Conservation (phyloP, 805 yeast genomes). For the Metschnikowia bowlesiae region DNA sequence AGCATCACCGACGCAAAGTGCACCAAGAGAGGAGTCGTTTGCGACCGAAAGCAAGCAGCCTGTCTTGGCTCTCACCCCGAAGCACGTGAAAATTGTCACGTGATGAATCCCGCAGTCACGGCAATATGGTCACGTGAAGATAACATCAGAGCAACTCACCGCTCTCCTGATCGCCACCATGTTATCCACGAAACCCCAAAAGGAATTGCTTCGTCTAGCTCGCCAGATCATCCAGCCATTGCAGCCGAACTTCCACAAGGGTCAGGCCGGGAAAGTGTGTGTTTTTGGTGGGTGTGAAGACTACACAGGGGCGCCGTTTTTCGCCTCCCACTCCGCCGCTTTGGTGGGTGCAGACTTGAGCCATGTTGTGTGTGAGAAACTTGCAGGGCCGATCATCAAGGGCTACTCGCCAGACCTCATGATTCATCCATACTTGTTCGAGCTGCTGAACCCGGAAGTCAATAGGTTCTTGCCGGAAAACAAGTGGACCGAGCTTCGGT, state of each 20-base stretch:
- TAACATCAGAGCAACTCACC: background rate
- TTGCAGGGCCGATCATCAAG: constrained; percentile 79
- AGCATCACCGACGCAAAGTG: too few species aligned
- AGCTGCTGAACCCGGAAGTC: constrained; percentile 33
- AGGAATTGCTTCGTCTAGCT: constrained; percentile 48
- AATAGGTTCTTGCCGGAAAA: constrained; percentile 17
- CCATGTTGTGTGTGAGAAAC: constrained; percentile 79
- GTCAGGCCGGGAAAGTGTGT: constrained; percentile 84
- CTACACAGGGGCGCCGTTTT: constrained; percentile 95
- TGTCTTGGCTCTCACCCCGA: too few species aligned
- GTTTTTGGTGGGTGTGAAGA: constrained; percentile 94
- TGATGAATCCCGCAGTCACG: background rate
- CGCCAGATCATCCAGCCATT: constrained; percentile 71
- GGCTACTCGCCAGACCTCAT: constrained; percentile 86
- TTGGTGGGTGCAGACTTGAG: constrained; percentile 83
- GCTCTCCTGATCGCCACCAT: background rate
- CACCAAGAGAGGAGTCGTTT: too few species aligned
- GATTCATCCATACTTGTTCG: constrained; percentile 89
- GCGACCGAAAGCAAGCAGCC: too few species aligned
- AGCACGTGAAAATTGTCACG: background rate
- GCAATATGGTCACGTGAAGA: background rate
- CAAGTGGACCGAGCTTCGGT: constrained; percentile 15
- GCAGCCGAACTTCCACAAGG: constrained; percentile 69
- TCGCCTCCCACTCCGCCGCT: constrained; percentile 81
- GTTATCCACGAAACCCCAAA: constrained; percentile 23